These are phyloP conservation scores for Luzula sylvatica DNA, from an alignment of 176 grass and related monocot genomes.

Conservation along the genomic window DNA sequence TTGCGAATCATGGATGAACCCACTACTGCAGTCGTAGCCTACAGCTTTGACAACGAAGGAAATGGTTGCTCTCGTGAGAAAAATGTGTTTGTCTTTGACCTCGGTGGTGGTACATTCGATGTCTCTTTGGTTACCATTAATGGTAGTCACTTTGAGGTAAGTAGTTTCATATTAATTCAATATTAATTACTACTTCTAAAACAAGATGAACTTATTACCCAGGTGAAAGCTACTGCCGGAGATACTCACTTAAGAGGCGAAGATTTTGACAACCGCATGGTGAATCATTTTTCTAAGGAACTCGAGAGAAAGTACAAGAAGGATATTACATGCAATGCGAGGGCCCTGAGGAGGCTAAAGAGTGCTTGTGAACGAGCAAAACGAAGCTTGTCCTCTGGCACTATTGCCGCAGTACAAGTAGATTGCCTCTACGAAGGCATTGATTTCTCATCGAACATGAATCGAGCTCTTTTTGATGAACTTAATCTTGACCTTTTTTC, in stretches of 20 bases:
- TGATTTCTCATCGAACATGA: constrained; percentile 70
- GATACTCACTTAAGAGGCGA: constrained; percentile 75
- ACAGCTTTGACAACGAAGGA: constrained; percentile 69
- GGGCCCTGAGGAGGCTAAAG: constrained; percentile 41
- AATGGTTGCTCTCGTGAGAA: constrained; percentile 43
- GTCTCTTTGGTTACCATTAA: constrained; percentile 89
- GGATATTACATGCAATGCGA: constrained; percentile 69
- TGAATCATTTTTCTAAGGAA: constrained; percentile 73
- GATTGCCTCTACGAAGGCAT: constrained; percentile 67
- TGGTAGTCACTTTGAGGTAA: constrained; percentile 79
- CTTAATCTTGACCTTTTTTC: constrained; percentile 79
- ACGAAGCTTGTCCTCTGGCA: constrained; percentile 69
- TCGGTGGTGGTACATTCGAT: constrained; percentile 79
- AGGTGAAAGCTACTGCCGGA: constrained; percentile 58
- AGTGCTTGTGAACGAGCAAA: constrained; percentile 76
- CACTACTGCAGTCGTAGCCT: constrained; percentile 78
- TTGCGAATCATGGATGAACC: constrained; percentile 79
- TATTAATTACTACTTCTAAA: no score
- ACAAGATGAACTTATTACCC: no score
- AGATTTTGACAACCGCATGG: constrained; percentile 79
- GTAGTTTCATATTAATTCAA: no score
- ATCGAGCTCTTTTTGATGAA: constrained; percentile 65
- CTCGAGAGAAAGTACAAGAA: constrained; percentile 82
- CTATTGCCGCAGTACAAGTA: constrained; percentile 62
- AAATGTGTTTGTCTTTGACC: constrained; percentile 90